Evolutionary conservation across 345 rosid species (phyloP).

Genomic region (Lumnitzera racemosa): DNA sequence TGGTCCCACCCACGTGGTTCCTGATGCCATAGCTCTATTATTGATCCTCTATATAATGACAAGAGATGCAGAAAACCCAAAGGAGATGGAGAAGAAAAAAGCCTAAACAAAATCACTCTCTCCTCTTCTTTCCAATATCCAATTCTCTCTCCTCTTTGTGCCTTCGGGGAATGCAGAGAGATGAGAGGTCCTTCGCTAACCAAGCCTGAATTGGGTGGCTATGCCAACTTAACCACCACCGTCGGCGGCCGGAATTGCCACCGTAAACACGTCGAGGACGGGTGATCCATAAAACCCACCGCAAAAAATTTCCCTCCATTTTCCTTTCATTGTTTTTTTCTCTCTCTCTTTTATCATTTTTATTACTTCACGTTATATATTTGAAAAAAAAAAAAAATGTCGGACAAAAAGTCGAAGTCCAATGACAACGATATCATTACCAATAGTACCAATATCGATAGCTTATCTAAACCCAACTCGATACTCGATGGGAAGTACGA

Average conservation of each 20-base stretch:
- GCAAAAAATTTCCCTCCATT: not conserved
- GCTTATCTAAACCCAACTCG: not conserved
- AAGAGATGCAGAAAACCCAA: too few relatives aligned
- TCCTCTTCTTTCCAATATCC: too few relatives aligned
- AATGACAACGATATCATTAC: too few relatives aligned
- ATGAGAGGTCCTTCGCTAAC: slow-evolving; percentile 23
- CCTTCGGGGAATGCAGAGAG: slow-evolving; percentile 42
- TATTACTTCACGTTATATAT: not conserved
- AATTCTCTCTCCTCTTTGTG: not conserved
- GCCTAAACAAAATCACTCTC: too few relatives aligned
- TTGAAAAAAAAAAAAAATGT: too few relatives aligned
- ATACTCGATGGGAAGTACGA: slow-evolving; percentile 80
- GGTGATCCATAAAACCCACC: slow-evolving; percentile 39
- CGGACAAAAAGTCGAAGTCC: too few relatives aligned
- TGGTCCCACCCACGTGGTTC: too few relatives aligned
- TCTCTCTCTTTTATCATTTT: not conserved
- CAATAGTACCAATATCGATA: too few relatives aligned
- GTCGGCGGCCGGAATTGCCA: slow-evolving; percentile 84
- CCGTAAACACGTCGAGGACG: slow-evolving; percentile 96
- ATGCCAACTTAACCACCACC: slow-evolving; percentile 33
- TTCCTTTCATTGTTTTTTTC: not conserved
- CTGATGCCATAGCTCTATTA: too few relatives aligned
- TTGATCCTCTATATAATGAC: too few relatives aligned
- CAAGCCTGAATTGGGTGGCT: slow-evolving; percentile 23
- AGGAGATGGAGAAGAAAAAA: too few relatives aligned